These are phyloP conservation scores for Magnolia kwangsiensis DNA, from an alignment of 164 flowering plant genomes.

Conservation along the genomic window DNA sequence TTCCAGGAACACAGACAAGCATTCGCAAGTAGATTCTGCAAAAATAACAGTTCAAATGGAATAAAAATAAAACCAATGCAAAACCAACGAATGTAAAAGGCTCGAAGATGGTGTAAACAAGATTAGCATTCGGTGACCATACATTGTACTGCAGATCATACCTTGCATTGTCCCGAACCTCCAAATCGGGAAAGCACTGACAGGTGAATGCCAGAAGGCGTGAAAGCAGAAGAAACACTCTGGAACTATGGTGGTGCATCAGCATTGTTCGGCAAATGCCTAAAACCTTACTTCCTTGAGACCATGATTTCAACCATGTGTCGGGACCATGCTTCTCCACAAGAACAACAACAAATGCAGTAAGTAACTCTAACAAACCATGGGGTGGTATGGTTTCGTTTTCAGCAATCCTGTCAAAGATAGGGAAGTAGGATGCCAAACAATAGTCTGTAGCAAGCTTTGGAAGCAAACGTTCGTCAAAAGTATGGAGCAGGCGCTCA, in stretches of 20 bases:
- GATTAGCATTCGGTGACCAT: background rate
- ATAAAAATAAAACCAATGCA: background rate
- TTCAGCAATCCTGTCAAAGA: conserved; percentile 76
- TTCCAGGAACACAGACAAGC: conserved; percentile 85
- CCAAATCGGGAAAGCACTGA: conserved; percentile 90
- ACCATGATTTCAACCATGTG: conserved; percentile 74
- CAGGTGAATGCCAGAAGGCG: conserved; percentile 73
- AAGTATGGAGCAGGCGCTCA: conserved; percentile 69
- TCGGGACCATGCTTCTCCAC: conserved; percentile 73
- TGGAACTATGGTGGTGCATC: conserved; percentile 73
- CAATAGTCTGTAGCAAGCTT: conserved; percentile 46
- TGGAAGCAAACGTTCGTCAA: conserved; percentile 71
- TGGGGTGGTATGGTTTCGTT: conserved; percentile 67
- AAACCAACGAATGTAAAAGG: background rate
- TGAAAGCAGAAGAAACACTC: conserved; percentile 64
- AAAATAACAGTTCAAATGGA: background rate
- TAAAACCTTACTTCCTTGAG: conserved; percentile 83
- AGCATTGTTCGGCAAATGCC: conserved; percentile 83
- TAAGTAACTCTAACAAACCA: conserved; percentile 61
- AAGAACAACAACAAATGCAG: conserved; percentile 53
- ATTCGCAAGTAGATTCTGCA: conserved; percentile 87
- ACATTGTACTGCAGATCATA: conserved; percentile 18
- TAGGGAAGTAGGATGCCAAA: conserved; percentile 70
- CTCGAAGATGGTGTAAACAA: background rate
- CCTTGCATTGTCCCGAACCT: conserved; percentile 98